Evolutionary conservation across 257 asterid species (phyloP).

Genomic region (Paraleonurus japonicus): DNA sequence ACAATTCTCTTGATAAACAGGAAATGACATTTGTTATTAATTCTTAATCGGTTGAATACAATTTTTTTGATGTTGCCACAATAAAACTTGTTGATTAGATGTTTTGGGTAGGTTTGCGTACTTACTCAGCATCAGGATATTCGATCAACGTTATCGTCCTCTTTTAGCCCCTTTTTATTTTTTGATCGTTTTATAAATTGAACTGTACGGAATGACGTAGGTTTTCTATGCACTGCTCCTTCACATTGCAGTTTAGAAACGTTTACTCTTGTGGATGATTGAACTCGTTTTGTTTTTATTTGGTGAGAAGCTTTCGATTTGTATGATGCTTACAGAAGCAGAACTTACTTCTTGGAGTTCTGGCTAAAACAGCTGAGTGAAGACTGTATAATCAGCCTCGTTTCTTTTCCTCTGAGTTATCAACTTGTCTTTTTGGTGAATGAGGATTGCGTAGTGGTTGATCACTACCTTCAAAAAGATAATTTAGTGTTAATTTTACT

Average conservation of each 20-base stretch:
- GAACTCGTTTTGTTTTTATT: slow-evolving; percentile 5
- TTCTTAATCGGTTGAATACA: not conserved
- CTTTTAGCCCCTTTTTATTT: not conserved
- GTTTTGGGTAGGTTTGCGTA: not conserved
- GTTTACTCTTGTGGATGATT: not conserved
- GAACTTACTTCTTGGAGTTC: not conserved
- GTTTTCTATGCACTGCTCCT: not conserved
- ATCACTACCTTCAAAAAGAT: not conserved
- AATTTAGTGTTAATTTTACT: not conserved
- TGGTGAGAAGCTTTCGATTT: slow-evolving; percentile 1
- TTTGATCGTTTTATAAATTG: not conserved
- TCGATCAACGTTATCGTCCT: not conserved
- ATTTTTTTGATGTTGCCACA: not conserved
- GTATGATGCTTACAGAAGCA: not conserved
- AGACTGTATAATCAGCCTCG: not conserved
- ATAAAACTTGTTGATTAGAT: not conserved
- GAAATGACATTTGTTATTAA: not conserved
- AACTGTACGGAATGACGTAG: not conserved
- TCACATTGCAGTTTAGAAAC: not conserved
- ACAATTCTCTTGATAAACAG: slow-evolving; percentile 5
- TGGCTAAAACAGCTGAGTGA: not conserved
- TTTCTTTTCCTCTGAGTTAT: not conserved
- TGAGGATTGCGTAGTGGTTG: not conserved
- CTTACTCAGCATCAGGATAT: not conserved
- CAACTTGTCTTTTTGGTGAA: not conserved